phyloP scores from a whole-genome alignment of 2,329 filamentous ascomycete genomes.

The Plectosphaerella cucumerina region DNA sequence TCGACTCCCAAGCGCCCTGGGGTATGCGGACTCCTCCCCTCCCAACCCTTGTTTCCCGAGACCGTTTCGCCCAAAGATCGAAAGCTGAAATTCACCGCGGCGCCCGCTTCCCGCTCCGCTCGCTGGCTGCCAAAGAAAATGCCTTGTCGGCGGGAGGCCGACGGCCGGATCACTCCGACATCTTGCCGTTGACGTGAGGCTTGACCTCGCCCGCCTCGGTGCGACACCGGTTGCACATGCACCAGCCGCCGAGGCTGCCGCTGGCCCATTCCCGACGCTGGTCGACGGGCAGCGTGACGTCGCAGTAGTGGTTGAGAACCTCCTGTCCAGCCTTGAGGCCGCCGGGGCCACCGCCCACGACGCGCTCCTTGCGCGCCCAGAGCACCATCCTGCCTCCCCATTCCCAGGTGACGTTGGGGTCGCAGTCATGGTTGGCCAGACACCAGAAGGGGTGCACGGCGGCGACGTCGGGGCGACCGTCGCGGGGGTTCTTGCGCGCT shows the following conservation, averaged over 20 bases:
- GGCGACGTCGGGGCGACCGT: constrained; percentile 81
- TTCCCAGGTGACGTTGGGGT: constrained; percentile 93
- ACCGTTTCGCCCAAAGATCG: neutral
- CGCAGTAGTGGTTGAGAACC: constrained; percentile 92
- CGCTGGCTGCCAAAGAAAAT: neutral
- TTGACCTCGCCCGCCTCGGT: constrained; percentile 54
- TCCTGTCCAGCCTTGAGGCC: constrained; percentile 78
- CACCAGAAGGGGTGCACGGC: constrained; percentile 97
- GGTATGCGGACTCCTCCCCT: neutral
- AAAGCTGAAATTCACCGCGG: neutral
- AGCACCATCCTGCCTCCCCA: constrained; percentile 79
- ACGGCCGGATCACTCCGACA: neutral
- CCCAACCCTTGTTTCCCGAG: neutral
- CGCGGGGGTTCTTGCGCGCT: constrained; percentile 69
- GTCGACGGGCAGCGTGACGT: constrained; percentile 71
- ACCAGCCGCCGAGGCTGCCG: constrained; percentile 83
- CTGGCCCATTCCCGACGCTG: constrained; percentile 84
- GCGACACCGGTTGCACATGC: constrained; percentile 79
- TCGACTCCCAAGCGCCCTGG: neutral
- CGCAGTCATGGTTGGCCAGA: constrained; percentile 91
- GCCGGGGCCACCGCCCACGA: constrained; percentile 44
- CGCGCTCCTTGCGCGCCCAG: constrained; percentile 54
- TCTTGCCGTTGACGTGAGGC: constrained; percentile 12
- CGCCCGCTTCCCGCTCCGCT: neutral
- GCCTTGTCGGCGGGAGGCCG: neutral